Conservation (phyloP, 352 stramenopile species). For the Aphanomyces cochlioides region DNA sequence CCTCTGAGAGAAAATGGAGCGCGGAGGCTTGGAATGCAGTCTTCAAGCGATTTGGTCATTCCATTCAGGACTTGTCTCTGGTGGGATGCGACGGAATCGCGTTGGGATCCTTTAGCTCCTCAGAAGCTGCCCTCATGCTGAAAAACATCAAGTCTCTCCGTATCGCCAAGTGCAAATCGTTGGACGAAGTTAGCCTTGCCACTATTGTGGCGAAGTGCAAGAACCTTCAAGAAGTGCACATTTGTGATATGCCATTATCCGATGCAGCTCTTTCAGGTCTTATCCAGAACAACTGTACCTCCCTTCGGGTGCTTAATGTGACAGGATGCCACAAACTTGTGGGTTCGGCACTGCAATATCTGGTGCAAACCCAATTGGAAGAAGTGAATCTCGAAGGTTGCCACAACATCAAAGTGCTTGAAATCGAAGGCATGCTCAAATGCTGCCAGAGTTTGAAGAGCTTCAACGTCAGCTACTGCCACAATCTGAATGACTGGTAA, state of each 20-base stretch:
- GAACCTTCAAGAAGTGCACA: conserved; percentile 52
- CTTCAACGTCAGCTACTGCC: conserved; percentile 76
- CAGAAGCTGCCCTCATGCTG: conserved; percentile 6
- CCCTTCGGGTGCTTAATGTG: conserved; percentile 64
- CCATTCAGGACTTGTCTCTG: conserved; percentile 51
- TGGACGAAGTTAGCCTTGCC: not conserved
- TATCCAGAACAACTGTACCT: conserved; percentile 42
- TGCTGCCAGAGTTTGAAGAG: conserved; percentile 44
- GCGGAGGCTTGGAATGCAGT: conserved; percentile 56
- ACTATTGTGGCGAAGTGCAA: conserved; percentile 40
- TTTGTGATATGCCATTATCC: conserved; percentile 72
- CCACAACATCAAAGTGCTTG: conserved; percentile 69
- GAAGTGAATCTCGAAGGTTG: conserved; percentile 72
- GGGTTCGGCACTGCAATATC: conserved; percentile 44
- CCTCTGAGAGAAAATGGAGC: conserved; percentile 32
- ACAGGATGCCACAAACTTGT: conserved; percentile 72
- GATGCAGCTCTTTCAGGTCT: conserved; percentile 46
- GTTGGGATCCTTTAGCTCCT: conserved; percentile 16
- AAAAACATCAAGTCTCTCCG: conserved; percentile 8
- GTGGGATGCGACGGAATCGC: conserved; percentile 53
- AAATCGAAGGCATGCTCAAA: conserved; percentile 54
- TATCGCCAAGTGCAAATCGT: conserved; percentile 3
- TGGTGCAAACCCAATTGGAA: conserved; percentile 43
- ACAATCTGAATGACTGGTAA: conserved; percentile 75
- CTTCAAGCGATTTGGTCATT: conserved; percentile 37